Evolutionary conservation across 208 protist species (phyloP).

Genomic region (Crithidia bombi): DNA sequence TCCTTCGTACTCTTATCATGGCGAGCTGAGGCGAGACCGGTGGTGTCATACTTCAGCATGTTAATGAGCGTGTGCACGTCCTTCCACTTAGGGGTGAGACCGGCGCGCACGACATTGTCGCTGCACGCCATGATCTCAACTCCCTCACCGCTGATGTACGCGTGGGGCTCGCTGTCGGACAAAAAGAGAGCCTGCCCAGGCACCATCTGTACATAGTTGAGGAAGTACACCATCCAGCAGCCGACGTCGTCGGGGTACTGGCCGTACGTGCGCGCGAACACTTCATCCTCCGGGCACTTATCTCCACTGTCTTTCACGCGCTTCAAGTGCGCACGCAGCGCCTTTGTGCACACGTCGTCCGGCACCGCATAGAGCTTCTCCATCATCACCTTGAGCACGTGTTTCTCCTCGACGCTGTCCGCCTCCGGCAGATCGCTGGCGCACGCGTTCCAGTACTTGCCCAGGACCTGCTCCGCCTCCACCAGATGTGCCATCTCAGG

Average conservation of each 20-base stretch:
- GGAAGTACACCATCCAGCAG: slow-evolving; percentile 97
- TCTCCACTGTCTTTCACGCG: slow-evolving; percentile 37
- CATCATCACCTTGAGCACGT: slow-evolving; percentile 70
- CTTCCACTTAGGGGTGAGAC: slow-evolving; percentile 97
- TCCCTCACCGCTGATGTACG: slow-evolving; percentile 96
- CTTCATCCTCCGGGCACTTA: slow-evolving; percentile 62
- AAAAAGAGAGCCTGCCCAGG: slow-evolving; percentile 97
- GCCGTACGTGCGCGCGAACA: slow-evolving; percentile 83
- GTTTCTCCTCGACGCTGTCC: slow-evolving; percentile 54
- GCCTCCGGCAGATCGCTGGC: slow-evolving; percentile 23
- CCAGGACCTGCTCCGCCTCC: slow-evolving; percentile 37
- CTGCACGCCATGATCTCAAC: slow-evolving; percentile 98
- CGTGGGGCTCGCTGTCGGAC: slow-evolving; percentile 97
- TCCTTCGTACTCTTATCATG: slow-evolving; percentile 44
- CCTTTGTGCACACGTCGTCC: slow-evolving; percentile 39
- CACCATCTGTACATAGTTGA: slow-evolving; percentile 95
- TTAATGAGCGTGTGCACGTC: slow-evolving; percentile 92
- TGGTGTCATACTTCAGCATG: slow-evolving; percentile 93
- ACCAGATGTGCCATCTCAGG: slow-evolving; percentile 59
- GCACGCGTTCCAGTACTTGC: slow-evolving; percentile 25
- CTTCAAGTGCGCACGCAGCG: slow-evolving; percentile 61
- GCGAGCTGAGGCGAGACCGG: slow-evolving; percentile 59
- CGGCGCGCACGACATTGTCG: slow-evolving; percentile 98
- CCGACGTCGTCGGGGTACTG: slow-evolving; percentile 98
- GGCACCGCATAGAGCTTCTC: slow-evolving; percentile 59